These are phyloP conservation scores for Tricholoma terreum DNA, from an alignment of 768 basidiomycete species.

Conservation along the genomic window DNA sequence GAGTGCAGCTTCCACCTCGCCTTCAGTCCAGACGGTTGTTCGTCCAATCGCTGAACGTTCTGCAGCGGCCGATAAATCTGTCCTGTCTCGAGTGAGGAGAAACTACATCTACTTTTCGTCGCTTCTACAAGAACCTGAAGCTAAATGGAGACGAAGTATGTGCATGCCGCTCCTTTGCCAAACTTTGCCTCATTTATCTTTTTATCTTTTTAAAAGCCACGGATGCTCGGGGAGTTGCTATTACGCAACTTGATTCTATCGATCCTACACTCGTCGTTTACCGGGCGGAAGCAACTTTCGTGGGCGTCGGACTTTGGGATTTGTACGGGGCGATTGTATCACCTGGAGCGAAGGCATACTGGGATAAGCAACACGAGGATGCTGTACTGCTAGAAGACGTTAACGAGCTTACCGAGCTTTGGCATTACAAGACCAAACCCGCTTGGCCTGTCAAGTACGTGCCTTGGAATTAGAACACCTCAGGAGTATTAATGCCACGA, in stretches of 20 bases:
- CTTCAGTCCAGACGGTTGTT: slow-evolving; percentile 29
- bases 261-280: slow-evolving; percentile 96
- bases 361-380: slow-evolving; percentile 92
- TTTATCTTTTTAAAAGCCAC: slow-evolving; percentile 46
- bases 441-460: slow-evolving; percentile 92
- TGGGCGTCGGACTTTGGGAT: slow-evolving; percentile 95
- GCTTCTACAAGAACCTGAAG: slow-evolving; percentile 93
- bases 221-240: slow-evolving; percentile 86
- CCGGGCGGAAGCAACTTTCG: slow-evolving; percentile 94
- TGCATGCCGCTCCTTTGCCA: slow-evolving; percentile 15
- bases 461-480: background rate
- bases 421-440: slow-evolving; percentile 89
- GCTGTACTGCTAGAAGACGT: slow-evolving; percentile 85
- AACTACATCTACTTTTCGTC: slow-evolving; percentile 99
- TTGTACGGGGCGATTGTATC: slow-evolving; percentile 84
- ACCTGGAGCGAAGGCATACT: slow-evolving; percentile 75
- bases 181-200: slow-evolving; percentile 6
- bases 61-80: slow-evolving; percentile 72
- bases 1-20: slow-evolving; percentile 41
- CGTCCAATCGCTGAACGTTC: slow-evolving; percentile 44
- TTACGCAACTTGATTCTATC: slow-evolving; percentile 94
- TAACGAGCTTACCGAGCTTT: slow-evolving; percentile 86
- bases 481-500: slow-evolving; percentile 12
- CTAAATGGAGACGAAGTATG: slow-evolving; percentile 92
- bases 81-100: slow-evolving; percentile 81